Base-by-base conservation (phyloP, 1,284 basidiomycete species). In the Lignosus rhinocerotis region DNA sequence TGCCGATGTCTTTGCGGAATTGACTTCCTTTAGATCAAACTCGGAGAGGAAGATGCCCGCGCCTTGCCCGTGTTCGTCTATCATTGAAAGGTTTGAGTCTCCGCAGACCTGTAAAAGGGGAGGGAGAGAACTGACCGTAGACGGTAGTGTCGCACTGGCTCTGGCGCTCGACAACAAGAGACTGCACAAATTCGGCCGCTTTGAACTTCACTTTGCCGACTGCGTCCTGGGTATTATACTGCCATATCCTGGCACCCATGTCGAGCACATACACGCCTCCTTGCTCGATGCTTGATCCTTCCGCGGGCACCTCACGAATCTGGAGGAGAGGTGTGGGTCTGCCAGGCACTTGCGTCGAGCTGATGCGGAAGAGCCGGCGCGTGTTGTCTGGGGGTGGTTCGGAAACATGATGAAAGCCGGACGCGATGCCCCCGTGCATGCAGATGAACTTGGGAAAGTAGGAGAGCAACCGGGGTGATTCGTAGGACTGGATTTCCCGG, bases 181-280 rank as follows among this genome's bases (percentile, higher is more conserved):
- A 74, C 62, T 77, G 77, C 7, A 78, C 79, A 69, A 86, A 85
- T 66, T 86, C 83, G 11, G 81, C 82, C 7, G 84, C 83, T 64
- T 79, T 82, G 71, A 81, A 86, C 55, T 78, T 79, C 68, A 81
- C 84, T 67, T 79, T 81, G 1, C 83, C 84, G 2, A 74, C 67
- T 50, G 82, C 82, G 3, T 71, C 70, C 59, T 76, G 78, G 17
- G 81, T 81, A 64, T 86, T 86, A 61, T 82, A 78, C 64, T 86
- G 81, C 74, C 77, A 78, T 32, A 86, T 67, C 30, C 77, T 66
- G 2, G 66, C 59, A 43, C 83, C 83, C 67, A 81, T 81, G 67
- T 87, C 85, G 12, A 86, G 73, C 19, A 86, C 76, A 65, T 84
- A 86, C 1, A 83, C 82, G 46, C 83, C 81, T 10, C 83, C 84